These are phyloP conservation scores for Colletotrichum gigasporum DNA, from an alignment of 2,329 filamentous ascomycete genomes.

Conservation along the genomic window DNA sequence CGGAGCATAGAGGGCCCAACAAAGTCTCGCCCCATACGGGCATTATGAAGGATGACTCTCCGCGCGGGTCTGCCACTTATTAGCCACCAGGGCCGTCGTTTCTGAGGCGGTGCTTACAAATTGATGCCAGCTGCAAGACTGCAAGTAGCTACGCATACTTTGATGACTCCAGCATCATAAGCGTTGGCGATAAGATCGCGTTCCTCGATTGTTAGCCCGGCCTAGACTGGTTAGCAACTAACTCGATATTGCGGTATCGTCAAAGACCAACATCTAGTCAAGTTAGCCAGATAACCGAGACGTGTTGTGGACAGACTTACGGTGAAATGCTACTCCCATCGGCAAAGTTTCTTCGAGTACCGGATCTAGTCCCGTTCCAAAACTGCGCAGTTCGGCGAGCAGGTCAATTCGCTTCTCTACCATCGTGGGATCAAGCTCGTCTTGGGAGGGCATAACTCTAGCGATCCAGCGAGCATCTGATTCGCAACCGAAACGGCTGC, in stretches of 20 bases:
- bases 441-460: constrained; percentile 66
- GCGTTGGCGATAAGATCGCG: constrained; percentile 76
- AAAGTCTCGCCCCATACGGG: constrained; percentile 78
- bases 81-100: constrained; percentile 18
- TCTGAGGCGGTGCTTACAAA: constrained; percentile 49
- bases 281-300: background rate
- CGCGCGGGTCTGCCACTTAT: constrained; percentile 61
- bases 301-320: constrained; percentile 51
- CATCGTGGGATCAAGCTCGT: constrained; percentile 56
- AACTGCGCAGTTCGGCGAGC: constrained; percentile 71
- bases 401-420: constrained; percentile 70
- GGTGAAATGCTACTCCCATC: constrained; percentile 78
- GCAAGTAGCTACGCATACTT: constrained; percentile 80
- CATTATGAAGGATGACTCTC: constrained; percentile 79
- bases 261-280: constrained; percentile 46
- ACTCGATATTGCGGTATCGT: background rate
- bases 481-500: constrained; percentile 74
- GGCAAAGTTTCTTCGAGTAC: constrained; percentile 71
- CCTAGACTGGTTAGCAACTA: constrained; percentile 49
- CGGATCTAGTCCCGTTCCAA: constrained; percentile 73
- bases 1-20: constrained; percentile 83
- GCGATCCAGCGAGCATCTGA: constrained; percentile 74
- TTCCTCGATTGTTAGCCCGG: constrained; percentile 78
- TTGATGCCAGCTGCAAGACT: constrained; percentile 88
- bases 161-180: constrained; percentile 74